phyloP scores from a whole-genome alignment of 108 stramenopile species.

The Pelagomonas calceolata region DNA sequence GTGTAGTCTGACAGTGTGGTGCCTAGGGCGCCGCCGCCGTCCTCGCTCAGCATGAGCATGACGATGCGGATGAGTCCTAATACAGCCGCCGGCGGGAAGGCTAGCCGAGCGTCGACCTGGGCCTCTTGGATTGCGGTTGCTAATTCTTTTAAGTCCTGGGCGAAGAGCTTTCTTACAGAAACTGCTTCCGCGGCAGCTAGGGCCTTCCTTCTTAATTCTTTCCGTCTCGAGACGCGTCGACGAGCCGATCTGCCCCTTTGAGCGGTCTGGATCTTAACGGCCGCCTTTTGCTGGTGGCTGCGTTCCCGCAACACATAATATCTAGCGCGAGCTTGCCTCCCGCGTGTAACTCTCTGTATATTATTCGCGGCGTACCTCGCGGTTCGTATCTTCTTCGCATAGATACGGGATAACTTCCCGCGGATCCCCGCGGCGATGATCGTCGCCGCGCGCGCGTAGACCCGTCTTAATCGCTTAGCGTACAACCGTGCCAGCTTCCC shows the following conservation, averaged over 20 bases:
- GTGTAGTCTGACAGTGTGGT: background rate
- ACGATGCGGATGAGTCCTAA: slow-evolving; percentile 7
- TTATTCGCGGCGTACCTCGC: slow-evolving; percentile 1
- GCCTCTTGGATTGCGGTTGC: slow-evolving; percentile 10
- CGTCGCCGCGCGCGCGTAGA: slow-evolving; percentile 1
- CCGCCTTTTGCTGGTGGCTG: background rate
- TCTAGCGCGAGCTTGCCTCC: background rate
- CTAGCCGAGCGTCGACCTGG: background rate
- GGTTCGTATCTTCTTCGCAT: background rate
- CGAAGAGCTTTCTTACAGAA: slow-evolving; percentile 8
- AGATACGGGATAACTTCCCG: slow-evolving; percentile 1
- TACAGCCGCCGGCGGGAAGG: slow-evolving; percentile 7
- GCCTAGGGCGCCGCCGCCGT: background rate
- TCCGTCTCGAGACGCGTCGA: background rate
- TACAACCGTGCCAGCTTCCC: slow-evolving; percentile 1
- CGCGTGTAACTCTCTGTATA: background rate
- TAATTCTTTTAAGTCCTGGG: slow-evolving; percentile 5
- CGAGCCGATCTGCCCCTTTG: background rate
- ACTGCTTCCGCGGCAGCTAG: background rate
- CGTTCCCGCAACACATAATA: background rate
- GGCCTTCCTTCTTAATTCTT: background rate
- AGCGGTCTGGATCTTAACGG: slow-evolving; percentile 7
- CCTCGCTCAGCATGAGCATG: slow-evolving; percentile 6
- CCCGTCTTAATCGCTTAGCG: background rate
- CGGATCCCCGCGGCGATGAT: slow-evolving; percentile 3